Base-by-base conservation (phyloP, 164 flowering plant genomes). In the Vitis rupestris region DNA sequence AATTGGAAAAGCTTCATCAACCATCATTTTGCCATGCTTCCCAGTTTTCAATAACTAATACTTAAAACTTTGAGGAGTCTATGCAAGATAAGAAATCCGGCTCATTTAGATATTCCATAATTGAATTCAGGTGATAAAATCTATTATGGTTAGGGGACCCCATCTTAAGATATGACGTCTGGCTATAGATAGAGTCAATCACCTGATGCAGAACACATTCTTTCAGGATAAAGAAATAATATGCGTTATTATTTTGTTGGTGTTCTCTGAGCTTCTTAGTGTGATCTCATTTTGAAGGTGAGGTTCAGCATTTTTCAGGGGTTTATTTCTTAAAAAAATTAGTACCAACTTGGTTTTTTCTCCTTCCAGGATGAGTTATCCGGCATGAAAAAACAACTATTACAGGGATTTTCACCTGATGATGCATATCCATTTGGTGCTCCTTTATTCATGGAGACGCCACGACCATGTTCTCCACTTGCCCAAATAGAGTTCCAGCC, bases 371-470 rank as follows among this genome's bases (percentile, higher is more conserved):
- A 85, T 59, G 94, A 91, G 64, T 70, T 80, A 55, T 80, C 72
- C 14, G 71, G 73, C 59, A 77, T 91, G 67, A 84, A 75, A 73
- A 68, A 79, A 60, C 90, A 91, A 76, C 82, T 93, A 63, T 52
- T 77, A 47, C 74, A 85, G 69, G 86, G 79, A 37, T 91, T 91
- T 82, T 87, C 88, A 61, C 94, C 91, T 37, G 97, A 93, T 76
- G 97, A 93, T 79, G 84, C 83, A 29, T 91, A 79, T 78, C 88
- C 93, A 19, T 65, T 86, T 30, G 97, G 92, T 60, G 82, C 78
- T 75, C 85, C 88, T 10, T 69, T 90, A 60, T 91, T 87, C 76
- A 84, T 85, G 92, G 98, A 91, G 74, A 85, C 96, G 23, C 89
- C 98, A 16, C 70, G 79, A 47, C 88, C 92, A 63, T 78, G 85